These are phyloP conservation scores for Senna siamea DNA, from an alignment of 306 rosid genomes.

Conservation along the genomic window DNA sequence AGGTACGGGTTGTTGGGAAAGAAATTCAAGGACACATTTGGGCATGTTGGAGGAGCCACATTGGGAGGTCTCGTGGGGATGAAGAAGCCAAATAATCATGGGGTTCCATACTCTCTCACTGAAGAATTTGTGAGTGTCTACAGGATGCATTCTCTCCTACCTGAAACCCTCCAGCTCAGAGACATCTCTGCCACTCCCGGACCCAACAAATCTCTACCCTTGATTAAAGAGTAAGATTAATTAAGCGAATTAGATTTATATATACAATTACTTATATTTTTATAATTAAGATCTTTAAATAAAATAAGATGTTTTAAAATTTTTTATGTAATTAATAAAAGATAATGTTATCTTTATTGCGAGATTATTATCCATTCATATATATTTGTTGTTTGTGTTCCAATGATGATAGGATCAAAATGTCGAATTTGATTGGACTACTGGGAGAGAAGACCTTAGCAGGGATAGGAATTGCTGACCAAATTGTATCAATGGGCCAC, in stretches of 20 bases:
- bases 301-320: no score
- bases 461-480: constrained; percentile 50
- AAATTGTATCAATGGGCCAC: constrained; percentile 74
- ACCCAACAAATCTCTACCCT: constrained; percentile 55
- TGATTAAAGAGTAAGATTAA: constrained; percentile 51
- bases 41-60: constrained; percentile 54
- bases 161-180: constrained; percentile 47
- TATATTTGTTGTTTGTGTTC: no score
- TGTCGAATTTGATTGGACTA: constrained; percentile 50
- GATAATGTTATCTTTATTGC: no score
- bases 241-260: no score
- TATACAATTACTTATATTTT: no score
- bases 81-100: constrained; percentile 57
- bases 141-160: constrained; percentile 63
- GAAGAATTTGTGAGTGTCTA: constrained; percentile 63
- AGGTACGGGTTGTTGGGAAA: constrained; percentile 76
- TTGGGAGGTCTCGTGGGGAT: constrained; percentile 60
- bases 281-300: no score
- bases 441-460: constrained; percentile 48
- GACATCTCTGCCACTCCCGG: constrained; percentile 52
- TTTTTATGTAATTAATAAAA: no score
- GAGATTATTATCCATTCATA: no score
- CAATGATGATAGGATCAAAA: constrained; percentile 46
- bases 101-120: constrained; percentile 64
- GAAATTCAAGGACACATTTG: constrained; percentile 71